A percentile compares a stretch with the other conserved stretches of the same genome.
These are phyloP conservation scores for Fragosphaeria purpurea DNA, from an alignment of 2,329 filamentous ascomycete species.

Conservation along the genomic window DNA sequence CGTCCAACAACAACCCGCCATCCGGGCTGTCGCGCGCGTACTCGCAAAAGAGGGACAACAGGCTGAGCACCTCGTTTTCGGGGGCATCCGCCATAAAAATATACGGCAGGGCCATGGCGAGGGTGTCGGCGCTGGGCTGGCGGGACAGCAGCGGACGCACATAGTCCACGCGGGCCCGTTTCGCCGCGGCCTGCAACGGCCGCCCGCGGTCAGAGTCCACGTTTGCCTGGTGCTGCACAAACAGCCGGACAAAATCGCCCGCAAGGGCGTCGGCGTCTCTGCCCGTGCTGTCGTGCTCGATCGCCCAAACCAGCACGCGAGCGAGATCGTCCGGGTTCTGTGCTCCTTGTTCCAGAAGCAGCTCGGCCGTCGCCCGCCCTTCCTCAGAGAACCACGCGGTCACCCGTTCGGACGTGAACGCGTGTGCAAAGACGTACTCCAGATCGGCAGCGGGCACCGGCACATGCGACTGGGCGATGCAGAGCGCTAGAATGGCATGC, in stretches of 20 bases:
- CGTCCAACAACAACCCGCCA: slow-evolving; percentile 40
- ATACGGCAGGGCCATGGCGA: slow-evolving; percentile 44
- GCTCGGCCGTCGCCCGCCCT: slow-evolving; percentile 35
- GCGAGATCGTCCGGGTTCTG: slow-evolving; percentile 35
- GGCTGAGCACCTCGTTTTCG: slow-evolving; percentile 39
- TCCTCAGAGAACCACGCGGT: slow-evolving; percentile 35
- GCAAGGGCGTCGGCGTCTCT: slow-evolving; percentile 31
- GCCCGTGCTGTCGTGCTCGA: slow-evolving; percentile 31
- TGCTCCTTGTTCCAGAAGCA: slow-evolving; percentile 40
- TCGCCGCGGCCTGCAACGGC: slow-evolving; percentile 43
- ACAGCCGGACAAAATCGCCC: slow-evolving; percentile 34
- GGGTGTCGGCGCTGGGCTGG: slow-evolving; percentile 37
- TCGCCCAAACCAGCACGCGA: slow-evolving; percentile 33
- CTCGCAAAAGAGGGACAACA: slow-evolving; percentile 42
- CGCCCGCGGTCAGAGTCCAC: slow-evolving; percentile 42
- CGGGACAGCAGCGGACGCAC: slow-evolving; percentile 39
- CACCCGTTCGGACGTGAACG: slow-evolving; percentile 32
- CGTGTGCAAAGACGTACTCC: slow-evolving; percentile 32
- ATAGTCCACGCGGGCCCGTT: slow-evolving; percentile 38
- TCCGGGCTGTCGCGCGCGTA: slow-evolving; percentile 37
- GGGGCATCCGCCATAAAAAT: slow-evolving; percentile 42
- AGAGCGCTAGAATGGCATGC: slow-evolving; percentile 28
- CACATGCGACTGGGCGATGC: slow-evolving; percentile 27
- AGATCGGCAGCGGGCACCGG: slow-evolving; percentile 34
- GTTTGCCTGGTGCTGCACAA: slow-evolving; percentile 31